Evolutionary conservation across 2,329 filamentous ascomycete genomes (phyloP).

Genomic region (Pyrenochaeta sp.): DNA sequence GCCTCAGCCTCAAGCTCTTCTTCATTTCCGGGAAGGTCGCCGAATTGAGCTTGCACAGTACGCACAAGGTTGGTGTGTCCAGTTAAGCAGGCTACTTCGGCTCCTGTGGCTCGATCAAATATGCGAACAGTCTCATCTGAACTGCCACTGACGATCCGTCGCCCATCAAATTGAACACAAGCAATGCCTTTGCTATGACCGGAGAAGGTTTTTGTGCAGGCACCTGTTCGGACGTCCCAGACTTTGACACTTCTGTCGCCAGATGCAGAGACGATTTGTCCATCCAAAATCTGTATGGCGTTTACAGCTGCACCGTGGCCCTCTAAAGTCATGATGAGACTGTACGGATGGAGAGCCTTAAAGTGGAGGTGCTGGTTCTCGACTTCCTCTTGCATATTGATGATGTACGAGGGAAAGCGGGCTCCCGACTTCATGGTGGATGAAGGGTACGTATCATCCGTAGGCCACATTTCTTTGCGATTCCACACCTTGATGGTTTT

Average conservation of each 20-base stretch:
- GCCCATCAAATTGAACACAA: constrained; percentile 95
- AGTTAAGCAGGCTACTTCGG: constrained; percentile 87
- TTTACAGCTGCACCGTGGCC: constrained; percentile 95
- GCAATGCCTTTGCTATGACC: constrained; percentile 96
- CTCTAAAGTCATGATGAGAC: constrained; percentile 78
- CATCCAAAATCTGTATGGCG: constrained; percentile 86
- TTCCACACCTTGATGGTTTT: constrained; percentile 98
- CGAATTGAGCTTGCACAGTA: constrained; percentile 94
- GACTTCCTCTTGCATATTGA: constrained; percentile 57
- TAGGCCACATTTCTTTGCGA: constrained; percentile 61
- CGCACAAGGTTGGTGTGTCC: constrained; percentile 87
- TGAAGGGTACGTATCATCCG: constrained; percentile 50
- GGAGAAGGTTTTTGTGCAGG: constrained; percentile 78
- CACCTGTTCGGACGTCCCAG: constrained; percentile 86
- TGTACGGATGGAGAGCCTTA: constrained; percentile 72
- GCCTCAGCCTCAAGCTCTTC: constrained; percentile 79
- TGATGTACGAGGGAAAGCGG: constrained; percentile 62
- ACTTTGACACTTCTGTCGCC: constrained; percentile 94
- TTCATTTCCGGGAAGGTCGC: constrained; percentile 81
- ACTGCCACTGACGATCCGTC: constrained; percentile 92
- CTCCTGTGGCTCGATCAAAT: constrained; percentile 84
- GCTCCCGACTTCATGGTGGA: constrained; percentile 54
- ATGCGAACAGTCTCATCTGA: constrained; percentile 97
- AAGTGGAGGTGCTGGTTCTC: constrained; percentile 53
- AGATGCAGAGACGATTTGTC: constrained; percentile 92